Base-by-base conservation (phyloP, 192 early-diverging fungal genomes). In the Linnemannia exigua region DNA sequence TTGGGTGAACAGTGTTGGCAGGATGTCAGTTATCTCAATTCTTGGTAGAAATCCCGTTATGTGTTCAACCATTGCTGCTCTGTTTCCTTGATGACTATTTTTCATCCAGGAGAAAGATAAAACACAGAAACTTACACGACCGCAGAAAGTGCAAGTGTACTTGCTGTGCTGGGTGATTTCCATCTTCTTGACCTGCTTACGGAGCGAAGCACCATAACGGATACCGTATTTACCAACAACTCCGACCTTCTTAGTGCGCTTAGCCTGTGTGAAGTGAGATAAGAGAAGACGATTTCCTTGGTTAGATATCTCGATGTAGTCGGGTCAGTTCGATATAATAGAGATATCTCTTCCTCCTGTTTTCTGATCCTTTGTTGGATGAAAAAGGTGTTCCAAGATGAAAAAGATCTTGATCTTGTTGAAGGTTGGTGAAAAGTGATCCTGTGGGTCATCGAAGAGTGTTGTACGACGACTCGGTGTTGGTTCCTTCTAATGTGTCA, bases 191-290 rank as follows among this genome's bases (percentile, higher is more conserved):
- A 92, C 90, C 88, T 93, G 92, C 94, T 99, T 99, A 93, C 98
- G 94, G 87, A 99, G 94, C 75, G 98, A 99, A 84, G 98, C 97
- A 97, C 98, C 98, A 93, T 99, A 99, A 93, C 98, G 97, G 88
- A 96, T 96, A 94, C 98, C 98, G 96, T 99, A 99, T 92, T 99
- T 99, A 89, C 98, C 98, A 93, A 95, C 95, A 91, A 99, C 96
- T 93, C 98, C 98, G 90, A 98, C 97, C 94, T 99, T 99, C 93
- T 95, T 97, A 79, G 98, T 99, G 92, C 98, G 95, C 92, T 98
- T 99, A 89, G 95, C 95, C 95, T 90, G 51, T 36, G 7, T 15
- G 28, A 67, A 12, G n/a, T 33, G 33, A 7, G 66, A 33, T 33
- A 67, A 41, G 20, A 70, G 38, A 41, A 36, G 68, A 70, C 11